These are phyloP conservation scores for Dothistroma pini DNA, from an alignment of 2,329 filamentous ascomycete species.

Conservation along the genomic window DNA sequence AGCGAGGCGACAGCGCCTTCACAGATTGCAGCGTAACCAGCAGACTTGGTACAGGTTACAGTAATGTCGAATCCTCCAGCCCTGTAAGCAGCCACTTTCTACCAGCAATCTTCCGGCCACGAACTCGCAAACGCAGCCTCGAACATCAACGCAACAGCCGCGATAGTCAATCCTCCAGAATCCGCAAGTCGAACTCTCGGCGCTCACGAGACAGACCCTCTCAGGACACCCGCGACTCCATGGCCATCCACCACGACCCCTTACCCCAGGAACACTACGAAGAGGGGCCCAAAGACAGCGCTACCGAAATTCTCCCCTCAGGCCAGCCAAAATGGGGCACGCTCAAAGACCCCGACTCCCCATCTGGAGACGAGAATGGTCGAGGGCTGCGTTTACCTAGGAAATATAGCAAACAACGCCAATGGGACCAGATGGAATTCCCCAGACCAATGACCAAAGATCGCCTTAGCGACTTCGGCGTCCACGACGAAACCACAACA, in stretches of 20 bases:
- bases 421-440: conserved; percentile 33
- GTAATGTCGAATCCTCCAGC: conserved; percentile 23
- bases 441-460: conserved; percentile 35
- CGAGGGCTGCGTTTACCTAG: conserved; percentile 22
- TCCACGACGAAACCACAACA: conserved; percentile 8
- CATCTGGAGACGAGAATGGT: conserved; percentile 3
- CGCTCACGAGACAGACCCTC: conserved; percentile 10
- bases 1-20: conserved; percentile 27
- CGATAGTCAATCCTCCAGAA: conserved; percentile 19
- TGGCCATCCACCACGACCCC: conserved; percentile 25
- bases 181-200: conserved; percentile 18
- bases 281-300: neutral
- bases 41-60: conserved; percentile 31
- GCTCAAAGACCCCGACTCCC: conserved; percentile 25
- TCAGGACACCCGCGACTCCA: conserved; percentile 25
- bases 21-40: conserved; percentile 34
- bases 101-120: conserved; percentile 35
- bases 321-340: conserved; percentile 31
- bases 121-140: conserved; percentile 26
- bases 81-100: conserved; percentile 35
- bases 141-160: conserved; percentile 10
- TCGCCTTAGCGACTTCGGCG: conserved; percentile 26
- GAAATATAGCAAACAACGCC: conserved; percentile 32
- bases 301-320: conserved; percentile 26
- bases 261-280: conserved; percentile 12